Conservation (phyloP, 805 yeast species). For the Starmerella riodocensis region DNA sequence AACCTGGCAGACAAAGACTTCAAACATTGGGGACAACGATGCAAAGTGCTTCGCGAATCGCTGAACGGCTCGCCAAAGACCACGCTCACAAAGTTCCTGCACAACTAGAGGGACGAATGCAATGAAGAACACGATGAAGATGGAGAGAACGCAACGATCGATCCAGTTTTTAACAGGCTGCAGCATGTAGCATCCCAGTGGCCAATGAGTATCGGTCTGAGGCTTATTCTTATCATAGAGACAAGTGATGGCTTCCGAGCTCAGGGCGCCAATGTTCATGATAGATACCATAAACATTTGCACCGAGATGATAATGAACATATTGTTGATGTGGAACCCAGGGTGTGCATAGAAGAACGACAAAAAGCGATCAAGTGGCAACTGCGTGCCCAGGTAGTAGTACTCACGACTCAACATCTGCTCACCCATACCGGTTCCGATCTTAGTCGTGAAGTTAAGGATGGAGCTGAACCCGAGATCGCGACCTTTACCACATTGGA, state of each 20-base stretch:
- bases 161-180: constrained; percentile 87
- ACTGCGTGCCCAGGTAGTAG: constrained; percentile 75
- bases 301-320: constrained; percentile 76
- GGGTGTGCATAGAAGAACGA: constrained; percentile 95
- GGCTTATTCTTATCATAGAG: constrained; percentile 52
- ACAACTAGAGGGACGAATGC: constrained; percentile 78
- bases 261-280: constrained; percentile 66
- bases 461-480: constrained; percentile 90
- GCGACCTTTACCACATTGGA: constrained; percentile 94
- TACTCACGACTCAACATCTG: constrained; percentile 86
- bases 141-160: constrained; percentile 71
- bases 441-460: constrained; percentile 83
- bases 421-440: constrained; percentile 98
- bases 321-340: constrained; percentile 85
- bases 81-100: constrained; percentile 81
- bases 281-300: constrained; percentile 72
- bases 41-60: constrained; percentile 63
- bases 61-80: constrained; percentile 56
- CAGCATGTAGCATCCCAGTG: constrained; percentile 75
- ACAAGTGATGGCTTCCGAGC: constrained; percentile 60
- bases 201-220: constrained; percentile 57
- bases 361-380: constrained; percentile 78
- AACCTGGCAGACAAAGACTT: constrained; percentile 88
- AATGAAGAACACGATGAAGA: constrained; percentile 84
- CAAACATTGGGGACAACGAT: constrained; percentile 82